phyloP scores from a whole-genome alignment of 1,284 basidiomycete species.

The Ustilago xerochloae region DNA sequence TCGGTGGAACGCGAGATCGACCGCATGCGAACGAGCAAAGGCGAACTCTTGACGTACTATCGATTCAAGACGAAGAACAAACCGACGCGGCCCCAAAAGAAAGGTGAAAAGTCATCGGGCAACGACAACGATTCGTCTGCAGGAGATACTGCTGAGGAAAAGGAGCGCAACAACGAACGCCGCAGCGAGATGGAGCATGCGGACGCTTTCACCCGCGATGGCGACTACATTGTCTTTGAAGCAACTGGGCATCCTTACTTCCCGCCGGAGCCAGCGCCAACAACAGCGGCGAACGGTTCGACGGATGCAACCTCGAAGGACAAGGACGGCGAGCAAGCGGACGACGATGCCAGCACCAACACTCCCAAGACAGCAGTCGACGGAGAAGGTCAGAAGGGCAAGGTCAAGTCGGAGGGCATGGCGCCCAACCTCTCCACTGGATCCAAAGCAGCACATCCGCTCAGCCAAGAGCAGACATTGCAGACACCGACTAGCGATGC shows the following conservation, averaged over 20 bases:
- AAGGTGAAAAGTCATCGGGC: slow-evolving; percentile 22
- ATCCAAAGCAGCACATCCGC: slow-evolving; percentile 34
- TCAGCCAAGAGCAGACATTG: slow-evolving; percentile 39
- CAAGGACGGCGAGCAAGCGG: slow-evolving; percentile 10
- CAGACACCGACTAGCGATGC: slow-evolving; percentile 44
- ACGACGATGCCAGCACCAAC: not conserved
- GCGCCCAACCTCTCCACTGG: slow-evolving; percentile 15
- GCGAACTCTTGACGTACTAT: slow-evolving; percentile 57
- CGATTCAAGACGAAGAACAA: slow-evolving; percentile 59
- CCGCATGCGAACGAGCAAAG: slow-evolving; percentile 40
- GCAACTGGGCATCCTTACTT: slow-evolving; percentile 60
- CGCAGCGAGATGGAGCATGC: slow-evolving; percentile 40
- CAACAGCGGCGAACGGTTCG: not conserved
- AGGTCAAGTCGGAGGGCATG: slow-evolving; percentile 36
- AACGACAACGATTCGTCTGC: slow-evolving; percentile 38
- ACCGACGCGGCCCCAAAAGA: slow-evolving; percentile 18
- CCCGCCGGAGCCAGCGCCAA: slow-evolving; percentile 32
- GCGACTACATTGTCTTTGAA: slow-evolving; percentile 60
- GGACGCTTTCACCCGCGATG: slow-evolving; percentile 44
- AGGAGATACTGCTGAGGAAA: slow-evolving; percentile 36
- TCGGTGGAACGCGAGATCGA: slow-evolving; percentile 54
- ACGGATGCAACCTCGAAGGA: slow-evolving; percentile 9
- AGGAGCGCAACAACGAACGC: slow-evolving; percentile 28
- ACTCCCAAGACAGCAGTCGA: slow-evolving; percentile 8
- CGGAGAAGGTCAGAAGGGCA: slow-evolving; percentile 15